These are phyloP conservation scores for Periglandula ipomoeae DNA, from an alignment of 2,329 filamentous ascomycete species.

Conservation along the genomic window DNA sequence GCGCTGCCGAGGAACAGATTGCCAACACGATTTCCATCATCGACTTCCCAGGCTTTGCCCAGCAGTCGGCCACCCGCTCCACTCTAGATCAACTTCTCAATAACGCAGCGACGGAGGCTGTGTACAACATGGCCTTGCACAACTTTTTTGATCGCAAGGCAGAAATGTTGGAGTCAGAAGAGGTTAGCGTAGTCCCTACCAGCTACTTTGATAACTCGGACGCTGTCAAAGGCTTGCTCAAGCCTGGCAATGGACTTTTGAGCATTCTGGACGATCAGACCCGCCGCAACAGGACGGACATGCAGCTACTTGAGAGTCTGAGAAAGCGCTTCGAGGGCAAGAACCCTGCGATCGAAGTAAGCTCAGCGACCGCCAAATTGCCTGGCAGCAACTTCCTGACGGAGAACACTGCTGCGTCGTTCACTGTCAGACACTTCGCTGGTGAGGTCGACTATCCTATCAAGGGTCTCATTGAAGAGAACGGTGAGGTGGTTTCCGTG, in stretches of 20 bases:
- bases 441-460: conserved; percentile 93
- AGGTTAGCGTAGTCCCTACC: conserved; percentile 80
- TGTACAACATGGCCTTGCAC: conserved; percentile 89
- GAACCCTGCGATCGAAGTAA: conserved; percentile 79
- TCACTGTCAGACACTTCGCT: conserved; percentile 91
- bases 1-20: conserved; percentile 77
- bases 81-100: conserved; percentile 86
- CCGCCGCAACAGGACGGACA: conserved; percentile 75
- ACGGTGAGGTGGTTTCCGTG: conserved; percentile 89
- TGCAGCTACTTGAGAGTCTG: conserved; percentile 82
- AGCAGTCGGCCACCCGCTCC: conserved; percentile 73
- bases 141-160: conserved; percentile 95
- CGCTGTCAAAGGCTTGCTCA: conserved; percentile 82
- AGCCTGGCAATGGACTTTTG: conserved; percentile 83
- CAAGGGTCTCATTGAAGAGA: conserved; percentile 83
- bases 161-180: conserved; percentile 87
- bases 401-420: conserved; percentile 68
- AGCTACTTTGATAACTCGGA: conserved; percentile 98
- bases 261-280: conserved; percentile 96
- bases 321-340: conserved; percentile 91
- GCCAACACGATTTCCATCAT: conserved; percentile 91
- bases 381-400: conserved; percentile 87
- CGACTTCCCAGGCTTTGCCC: conserved; percentile 92
- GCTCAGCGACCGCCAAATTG: conserved; percentile 63
- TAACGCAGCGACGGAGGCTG: conserved; percentile 84